phyloP scores from a whole-genome alignment of 192 early-diverging fungal genomes.

The Umbelopsis vinacea region DNA sequence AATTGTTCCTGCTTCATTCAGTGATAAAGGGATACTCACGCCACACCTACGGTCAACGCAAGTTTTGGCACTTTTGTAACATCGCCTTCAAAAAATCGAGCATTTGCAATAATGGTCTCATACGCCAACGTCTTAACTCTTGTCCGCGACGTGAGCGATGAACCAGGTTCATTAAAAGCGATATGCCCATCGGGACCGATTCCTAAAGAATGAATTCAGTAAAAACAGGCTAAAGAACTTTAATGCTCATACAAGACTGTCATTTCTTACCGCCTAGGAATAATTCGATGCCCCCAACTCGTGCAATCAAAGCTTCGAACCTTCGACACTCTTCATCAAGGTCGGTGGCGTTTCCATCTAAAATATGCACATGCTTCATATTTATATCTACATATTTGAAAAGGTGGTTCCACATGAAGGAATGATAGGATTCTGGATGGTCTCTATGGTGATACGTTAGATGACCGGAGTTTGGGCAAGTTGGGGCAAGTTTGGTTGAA shows the following conservation, averaged over 20 bases:
- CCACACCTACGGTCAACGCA: slow-evolving; percentile 86
- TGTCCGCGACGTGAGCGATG: slow-evolving; percentile 79
- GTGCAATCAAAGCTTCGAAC: slow-evolving; percentile 81
- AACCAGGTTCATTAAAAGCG: slow-evolving; percentile 92
- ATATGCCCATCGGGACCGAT: slow-evolving; percentile 93
- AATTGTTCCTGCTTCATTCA: too few relatives aligned
- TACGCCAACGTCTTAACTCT: slow-evolving; percentile 88
- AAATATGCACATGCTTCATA: slow-evolving; percentile 83
- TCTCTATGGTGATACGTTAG: slow-evolving; percentile 49
- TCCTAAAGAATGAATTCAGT: slow-evolving; percentile 12
- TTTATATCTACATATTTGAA: slow-evolving; percentile 88
- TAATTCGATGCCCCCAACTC: slow-evolving; percentile 84
- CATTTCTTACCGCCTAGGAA: slow-evolving; percentile 70
- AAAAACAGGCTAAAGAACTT: neutral
- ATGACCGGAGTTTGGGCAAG: neutral
- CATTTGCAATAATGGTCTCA: slow-evolving; percentile 88
- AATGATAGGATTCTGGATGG: slow-evolving; percentile 89
- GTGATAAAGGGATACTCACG: slow-evolving; percentile 41
- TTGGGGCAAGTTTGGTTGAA: neutral
- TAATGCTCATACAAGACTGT: neutral
- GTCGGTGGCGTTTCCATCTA: slow-evolving; percentile 84
- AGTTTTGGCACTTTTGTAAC: slow-evolving; percentile 85
- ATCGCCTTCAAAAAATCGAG: slow-evolving; percentile 86
- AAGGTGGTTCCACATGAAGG: slow-evolving; percentile 91
- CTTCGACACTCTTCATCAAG: slow-evolving; percentile 79